Evolutionary conservation across 2,329 filamentous ascomycete species (phyloP), one percentile per base, ranked within the genome.

Genomic region (Trematosphaeria pertusa): DNA sequence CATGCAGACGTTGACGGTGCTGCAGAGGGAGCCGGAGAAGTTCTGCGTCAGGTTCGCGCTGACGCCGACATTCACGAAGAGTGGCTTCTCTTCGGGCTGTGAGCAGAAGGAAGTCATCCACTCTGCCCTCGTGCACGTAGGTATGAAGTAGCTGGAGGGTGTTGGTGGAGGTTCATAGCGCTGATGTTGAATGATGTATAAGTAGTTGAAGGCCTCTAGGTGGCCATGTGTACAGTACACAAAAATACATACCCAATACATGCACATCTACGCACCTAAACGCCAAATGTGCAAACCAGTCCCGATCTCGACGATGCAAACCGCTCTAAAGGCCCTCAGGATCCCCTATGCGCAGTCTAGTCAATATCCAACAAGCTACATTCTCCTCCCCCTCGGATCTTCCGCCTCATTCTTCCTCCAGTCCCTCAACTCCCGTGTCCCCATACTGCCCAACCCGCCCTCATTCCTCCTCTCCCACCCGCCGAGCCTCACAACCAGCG

Each of bases 401-500:
- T 84, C 77, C 4, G 93, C 91, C 71, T 97, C 91, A 38, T 85
- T 80, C 65, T 83, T 85, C 70, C 91, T 84, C 73, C 87, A 92
- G 59, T 96, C 91, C 50, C 94, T 83, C 68, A 92, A 84, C 79
- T 97, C 93, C 75, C 91, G 96, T 4, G 93, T 97, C 2, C 91
- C 90, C 69, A 97, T 71, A 64, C 91, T 94, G 2, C 93, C 93
- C 49, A 93, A 71, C 0, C 94, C 94, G 3, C 94, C 94, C 69
- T 97, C 92, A 37, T 81, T 85, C 50, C 89, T 79, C 46, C 84
- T 76, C 65, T 87, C 84, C 84, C 84, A 87, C 0, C 84, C 84
- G 5, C 84, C 84, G 15, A 87, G 68, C 37, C 84, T 73, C 11
- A 87, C 78, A 2, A 87, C 84, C 17, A 87, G 68, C 37, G 81